Base-by-base conservation (phyloP, 257 asterid species). In the Solanum verrucosum region DNA sequence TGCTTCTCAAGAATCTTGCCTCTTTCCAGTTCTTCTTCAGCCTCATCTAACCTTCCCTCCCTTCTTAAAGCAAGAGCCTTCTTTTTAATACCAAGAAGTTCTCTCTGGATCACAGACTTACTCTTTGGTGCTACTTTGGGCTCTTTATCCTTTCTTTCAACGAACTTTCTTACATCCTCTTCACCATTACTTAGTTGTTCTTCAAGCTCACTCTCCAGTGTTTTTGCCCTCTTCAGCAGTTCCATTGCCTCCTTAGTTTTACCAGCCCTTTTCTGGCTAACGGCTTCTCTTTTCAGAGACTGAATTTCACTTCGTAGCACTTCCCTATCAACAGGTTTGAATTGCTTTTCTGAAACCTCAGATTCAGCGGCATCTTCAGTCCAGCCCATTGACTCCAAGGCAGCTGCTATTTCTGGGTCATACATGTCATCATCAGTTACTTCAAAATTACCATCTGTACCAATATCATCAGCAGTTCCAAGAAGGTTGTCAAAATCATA, bases 331-430 rank as follows among this genome's bases (percentile, higher is more conserved):
- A 90, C 60, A 70, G 92, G 84, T 14, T 86, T 83, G 70, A 16
- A 75, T 33, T 85, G 89, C 84, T 34, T 82, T 44, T 86, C 91
- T 37, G 86, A 31, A 40, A 91, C 94, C 88, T 82, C 92, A 73
- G 90, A 87, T 60, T 90, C 70, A 6, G 89, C 49, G 29, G 68
- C 63, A 40, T 94, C 98, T 63, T 97, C 99, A 86, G 90, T 88
- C 99, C 99, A 97, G 87, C 99, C 99, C 79, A 97, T 89, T 42
- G 98, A 96, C 89, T 90, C 84, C 94, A 97, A 88, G 87, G 98
- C 94, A 83, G 95, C 92, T 60, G 93, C 93, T 87, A 97, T 93
- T 87, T 96, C 98, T n/a, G 99, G 99, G 92, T 96, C 98, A 72
- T 91, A 93, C 97, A 97, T 85, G 84, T 97, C 99, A 27, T 90